phyloP scores from a whole-genome alignment of 1,284 basidiomycete genomes.

The Sporisorium sorghi region DNA sequence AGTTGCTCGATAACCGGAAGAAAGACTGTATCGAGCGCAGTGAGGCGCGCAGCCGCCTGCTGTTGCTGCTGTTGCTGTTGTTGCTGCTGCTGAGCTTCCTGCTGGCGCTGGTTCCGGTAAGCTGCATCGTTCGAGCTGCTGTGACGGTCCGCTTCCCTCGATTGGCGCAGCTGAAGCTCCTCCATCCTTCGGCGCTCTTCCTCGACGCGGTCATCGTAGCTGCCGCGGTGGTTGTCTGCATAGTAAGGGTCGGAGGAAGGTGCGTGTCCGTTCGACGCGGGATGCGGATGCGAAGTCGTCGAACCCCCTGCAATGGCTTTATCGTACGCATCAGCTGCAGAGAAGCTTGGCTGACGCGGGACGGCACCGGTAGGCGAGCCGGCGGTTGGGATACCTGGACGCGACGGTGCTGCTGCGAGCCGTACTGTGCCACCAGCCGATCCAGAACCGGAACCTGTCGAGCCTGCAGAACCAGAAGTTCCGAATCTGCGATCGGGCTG shows the following conservation, averaged over 20 bases:
- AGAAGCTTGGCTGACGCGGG: conserved; percentile 24
- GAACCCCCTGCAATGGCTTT: conserved; percentile 40
- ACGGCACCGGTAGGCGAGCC: conserved; percentile 10
- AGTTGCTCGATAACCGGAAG: conserved; percentile 63
- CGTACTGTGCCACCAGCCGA: conserved; percentile 58
- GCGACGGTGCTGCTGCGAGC: conserved; percentile 29
- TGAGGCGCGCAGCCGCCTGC: conserved; percentile 39
- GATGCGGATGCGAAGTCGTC: conserved; percentile 1
- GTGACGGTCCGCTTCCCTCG: conserved; percentile 8
- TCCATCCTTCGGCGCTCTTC: conserved; percentile 53
- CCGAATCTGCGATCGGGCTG: conserved; percentile 41
- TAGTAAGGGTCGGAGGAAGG: conserved; percentile 31
- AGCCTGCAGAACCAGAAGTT: conserved; percentile 48
- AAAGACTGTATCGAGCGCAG: conserved; percentile 60
- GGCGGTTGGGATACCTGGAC: conserved; percentile 43
- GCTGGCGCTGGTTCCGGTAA: conserved; percentile 11
- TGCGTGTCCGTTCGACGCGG: conserved; percentile 25
- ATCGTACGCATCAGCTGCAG: conserved; percentile 50
- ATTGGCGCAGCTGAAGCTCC: conserved; percentile 32
- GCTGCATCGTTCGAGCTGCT: conserved; percentile 4
- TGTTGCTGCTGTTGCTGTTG: conserved; percentile 20
- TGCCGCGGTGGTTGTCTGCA: conserved; percentile 19
- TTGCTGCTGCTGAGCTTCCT: conserved; percentile 26
- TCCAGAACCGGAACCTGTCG: conserved; percentile 50
- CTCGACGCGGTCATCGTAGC: conserved; percentile 33